Evolutionary conservation across 495 filamentous ascomycete species (phyloP).

Genomic region (Beverwykella pulmonaria): DNA sequence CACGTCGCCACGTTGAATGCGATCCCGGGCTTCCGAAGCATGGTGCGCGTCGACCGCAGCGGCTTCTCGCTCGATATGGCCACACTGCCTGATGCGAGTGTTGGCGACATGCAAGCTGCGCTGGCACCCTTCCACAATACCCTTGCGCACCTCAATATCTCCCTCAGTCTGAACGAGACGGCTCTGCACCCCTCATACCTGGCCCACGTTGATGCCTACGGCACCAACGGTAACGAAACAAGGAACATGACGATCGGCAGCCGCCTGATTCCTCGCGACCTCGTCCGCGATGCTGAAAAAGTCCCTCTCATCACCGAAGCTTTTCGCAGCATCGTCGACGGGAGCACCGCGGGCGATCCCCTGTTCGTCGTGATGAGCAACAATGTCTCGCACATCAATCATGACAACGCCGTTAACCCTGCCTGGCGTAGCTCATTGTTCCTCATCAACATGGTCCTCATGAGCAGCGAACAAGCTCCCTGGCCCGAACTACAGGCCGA

Average conservation of each 20-base stretch:
- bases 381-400: neutral
- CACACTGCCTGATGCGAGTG: neutral
- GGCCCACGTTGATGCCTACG: neutral
- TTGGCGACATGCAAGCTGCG: too few relatives aligned
- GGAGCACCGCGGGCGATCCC: neutral
- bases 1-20: neutral
- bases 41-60: neutral
- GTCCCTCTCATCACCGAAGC: neutral
- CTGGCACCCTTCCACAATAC: neutral
- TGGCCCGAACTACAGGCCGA: neutral
- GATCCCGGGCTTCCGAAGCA: neutral
- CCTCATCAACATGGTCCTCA: neutral
- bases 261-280: neutral
- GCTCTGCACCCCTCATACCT: neutral
- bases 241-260: neutral
- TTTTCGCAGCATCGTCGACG: neutral
- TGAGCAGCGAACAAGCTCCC: neutral
- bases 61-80: neutral
- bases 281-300: neutral
- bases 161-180: neutral
- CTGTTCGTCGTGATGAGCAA: neutral
- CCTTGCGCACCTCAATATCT: neutral
- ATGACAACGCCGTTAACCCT: constrained; percentile 9
- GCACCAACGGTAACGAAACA: too few relatives aligned
- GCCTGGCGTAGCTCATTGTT: neutral